A percentile compares a stretch with the other conserved stretches of the same genome.
phyloP scores from a whole-genome alignment of 2,329 filamentous ascomycete genomes.

The Ceratocystis diversiconidia region DNA sequence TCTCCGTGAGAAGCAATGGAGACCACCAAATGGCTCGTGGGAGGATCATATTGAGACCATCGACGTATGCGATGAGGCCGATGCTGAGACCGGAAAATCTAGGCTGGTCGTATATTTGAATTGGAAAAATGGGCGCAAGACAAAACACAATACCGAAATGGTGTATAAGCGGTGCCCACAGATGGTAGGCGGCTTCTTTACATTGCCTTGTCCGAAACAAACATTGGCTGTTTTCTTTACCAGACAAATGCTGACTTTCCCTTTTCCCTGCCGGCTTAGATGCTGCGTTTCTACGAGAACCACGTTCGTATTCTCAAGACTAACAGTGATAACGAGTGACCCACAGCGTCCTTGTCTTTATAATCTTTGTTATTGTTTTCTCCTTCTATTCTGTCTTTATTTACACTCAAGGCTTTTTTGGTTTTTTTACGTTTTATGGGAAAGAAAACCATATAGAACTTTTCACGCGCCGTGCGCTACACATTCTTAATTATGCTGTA shows the following conservation, averaged over 20 bases:
- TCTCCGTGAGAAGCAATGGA: constrained; percentile 31
- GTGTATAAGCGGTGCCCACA: constrained; percentile 68
- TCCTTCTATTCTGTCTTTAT: too few species aligned
- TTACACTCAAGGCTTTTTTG: too few species aligned
- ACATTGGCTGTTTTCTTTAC: neutral
- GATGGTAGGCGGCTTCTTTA: constrained; percentile 36
- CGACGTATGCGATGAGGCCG: constrained; percentile 56
- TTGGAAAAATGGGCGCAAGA: constrained; percentile 62
- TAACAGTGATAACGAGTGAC: neutral
- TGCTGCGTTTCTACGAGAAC: constrained; percentile 45
- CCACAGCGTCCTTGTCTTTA: too few species aligned
- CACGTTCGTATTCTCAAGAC: constrained; percentile 39
- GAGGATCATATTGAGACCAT: constrained; percentile 57
- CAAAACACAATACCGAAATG: constrained; percentile 52
- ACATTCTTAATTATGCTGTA: too few species aligned
- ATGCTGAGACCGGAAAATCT: constrained; percentile 27
- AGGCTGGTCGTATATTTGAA: constrained; percentile 53
- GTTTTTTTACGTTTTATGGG: too few species aligned
- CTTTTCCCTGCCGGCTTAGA: constrained; percentile 27
- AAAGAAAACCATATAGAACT: too few species aligned
- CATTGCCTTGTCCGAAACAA: neutral
- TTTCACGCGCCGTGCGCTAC: too few species aligned
- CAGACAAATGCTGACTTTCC: neutral
- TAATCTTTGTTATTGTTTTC: too few species aligned
- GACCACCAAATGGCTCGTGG: constrained; percentile 60